Percentiles rank a stretch among this genome's conserved stretches.
phyloP scores from a whole-genome alignment of 371 early-diverging fungal genomes.

The Enterospora canceri region DNA sequence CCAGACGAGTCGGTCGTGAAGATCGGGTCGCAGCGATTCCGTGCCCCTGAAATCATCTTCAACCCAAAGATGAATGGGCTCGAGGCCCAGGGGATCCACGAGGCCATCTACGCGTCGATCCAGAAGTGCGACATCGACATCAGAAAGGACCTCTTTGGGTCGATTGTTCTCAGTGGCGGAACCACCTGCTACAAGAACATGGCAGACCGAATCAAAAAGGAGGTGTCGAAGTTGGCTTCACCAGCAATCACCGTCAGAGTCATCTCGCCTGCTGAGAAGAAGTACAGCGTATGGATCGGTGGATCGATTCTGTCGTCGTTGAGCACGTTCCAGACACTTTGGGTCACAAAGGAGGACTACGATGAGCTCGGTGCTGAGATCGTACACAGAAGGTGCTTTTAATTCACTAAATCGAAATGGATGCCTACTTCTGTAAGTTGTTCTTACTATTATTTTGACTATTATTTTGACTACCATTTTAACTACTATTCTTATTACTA shows the following conservation, averaged over 20 bases:
- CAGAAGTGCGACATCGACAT: conserved; percentile 93
- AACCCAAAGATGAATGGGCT: conserved; percentile 80
- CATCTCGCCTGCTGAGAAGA: conserved; percentile 96
- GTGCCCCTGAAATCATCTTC: conserved; percentile 96
- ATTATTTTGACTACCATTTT: too few species aligned
- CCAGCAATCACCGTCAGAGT: conserved; percentile 96
- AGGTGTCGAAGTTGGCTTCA: conserved; percentile 87
- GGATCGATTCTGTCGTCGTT: conserved; percentile 97
- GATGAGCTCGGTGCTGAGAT: conserved; percentile 61
- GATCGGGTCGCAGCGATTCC: conserved; percentile 89
- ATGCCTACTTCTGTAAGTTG: not conserved
- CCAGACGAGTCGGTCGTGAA: conserved; percentile 97
- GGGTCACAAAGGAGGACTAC: conserved; percentile 87
- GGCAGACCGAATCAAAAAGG: conserved; percentile 80
- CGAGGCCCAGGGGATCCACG: conserved; percentile 78
- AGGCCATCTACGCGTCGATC: conserved; percentile 81
- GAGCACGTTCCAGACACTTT: conserved; percentile 92
- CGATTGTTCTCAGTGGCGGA: conserved; percentile 81
- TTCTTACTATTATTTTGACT: not conserved
- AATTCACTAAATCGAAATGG: conserved; percentile 13
- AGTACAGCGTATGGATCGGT: conserved; percentile 99
- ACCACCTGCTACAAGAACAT: conserved; percentile 61
- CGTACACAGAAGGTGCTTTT: conserved; percentile 58
- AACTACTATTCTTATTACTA: too few species aligned
- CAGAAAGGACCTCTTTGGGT: conserved; percentile 81